Evolutionary conservation across 2,329 filamentous ascomycete species (phyloP), one percentile per base, ranked within the genome.

Genomic region (Pleomassaria siparia): DNA sequence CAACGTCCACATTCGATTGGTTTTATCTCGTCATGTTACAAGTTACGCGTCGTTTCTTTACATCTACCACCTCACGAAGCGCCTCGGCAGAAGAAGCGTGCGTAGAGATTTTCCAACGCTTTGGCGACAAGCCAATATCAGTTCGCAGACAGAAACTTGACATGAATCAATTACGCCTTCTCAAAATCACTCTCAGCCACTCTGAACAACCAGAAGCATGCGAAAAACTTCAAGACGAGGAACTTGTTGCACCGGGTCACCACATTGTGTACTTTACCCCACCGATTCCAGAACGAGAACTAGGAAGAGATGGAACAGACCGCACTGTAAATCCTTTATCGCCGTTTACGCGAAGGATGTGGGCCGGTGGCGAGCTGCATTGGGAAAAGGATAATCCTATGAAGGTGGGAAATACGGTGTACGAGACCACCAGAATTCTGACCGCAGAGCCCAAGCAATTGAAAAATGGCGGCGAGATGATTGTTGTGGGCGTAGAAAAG

Each of bases 251-350:
- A n/a, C n/a, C n/a, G n/a, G 88, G 86, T 21, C 86, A 95, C 69
- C 91, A 96, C 69, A 79, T 96, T 15, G 84, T 92, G 52, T 95
- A 96, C 75, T 96, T 96, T 72, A 90, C 90, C 41, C 83, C 89
- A 12, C 82, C 85, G 55, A 78, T 87, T 18, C 74, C 81, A 1
- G 76, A 83, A 28, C 81, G 80, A 4, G 66, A 77, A 30, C 80
- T 97, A 30, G 80, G 89, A 12, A 75, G 82, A 1, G 94, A 97
- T 72, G 92, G 92, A 47, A 95, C 91, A 1, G 92, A 97, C 66
- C 78, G 82, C 2, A 79, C 86, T 41, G 89, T 95, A 64, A 85
- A 80, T 18, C 92, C 92, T 0, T 86, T 87, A 1, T 64, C 67
- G 1, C 85, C 85, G 1, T 96, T 87, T 62, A 80, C 80, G 33